phyloP scores from a whole-genome alignment of 805 yeast genomes.

The Saccharomycopsis sp. region DNA sequence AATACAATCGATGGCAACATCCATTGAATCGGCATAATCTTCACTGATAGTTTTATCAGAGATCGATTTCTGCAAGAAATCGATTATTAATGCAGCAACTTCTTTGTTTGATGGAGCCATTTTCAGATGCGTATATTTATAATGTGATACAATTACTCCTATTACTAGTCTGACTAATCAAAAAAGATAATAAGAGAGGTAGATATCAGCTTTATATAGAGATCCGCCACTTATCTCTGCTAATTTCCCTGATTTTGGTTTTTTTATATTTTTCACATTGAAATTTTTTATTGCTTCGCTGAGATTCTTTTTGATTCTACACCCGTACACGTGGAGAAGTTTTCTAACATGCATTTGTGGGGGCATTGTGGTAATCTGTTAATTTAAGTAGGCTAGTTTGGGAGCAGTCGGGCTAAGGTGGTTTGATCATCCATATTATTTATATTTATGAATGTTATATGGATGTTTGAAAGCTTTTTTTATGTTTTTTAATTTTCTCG shows the following conservation, averaged over 20 bases:
- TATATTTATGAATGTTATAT: too few relatives aligned
- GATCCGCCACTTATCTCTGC: not conserved
- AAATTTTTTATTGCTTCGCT: not conserved
- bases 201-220: too few relatives aligned
- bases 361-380: too few relatives aligned
- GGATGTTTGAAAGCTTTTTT: too few relatives aligned
- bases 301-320: not conserved
- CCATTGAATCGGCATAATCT: constrained; percentile 83
- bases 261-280: not conserved
- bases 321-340: not conserved
- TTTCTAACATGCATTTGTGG: not conserved
- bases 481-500: too few relatives aligned
- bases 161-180: too few relatives aligned
- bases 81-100: constrained; percentile 66
- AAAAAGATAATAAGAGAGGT: too few relatives aligned
- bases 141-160: too few relatives aligned
- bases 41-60: constrained; percentile 57
- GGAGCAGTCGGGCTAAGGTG: not conserved
- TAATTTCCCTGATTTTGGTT: not conserved
- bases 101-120: constrained; percentile 53
- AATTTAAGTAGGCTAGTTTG: too few relatives aligned
- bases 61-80: constrained; percentile 57
- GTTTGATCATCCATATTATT: too few relatives aligned
- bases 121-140: too few relatives aligned
- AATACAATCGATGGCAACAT: constrained; percentile 89